Evolutionary conservation across 148 eudicot species (phyloP), one percentile per base, ranked within the genome.

Genomic region (Nepenthes mirabilis): DNA sequence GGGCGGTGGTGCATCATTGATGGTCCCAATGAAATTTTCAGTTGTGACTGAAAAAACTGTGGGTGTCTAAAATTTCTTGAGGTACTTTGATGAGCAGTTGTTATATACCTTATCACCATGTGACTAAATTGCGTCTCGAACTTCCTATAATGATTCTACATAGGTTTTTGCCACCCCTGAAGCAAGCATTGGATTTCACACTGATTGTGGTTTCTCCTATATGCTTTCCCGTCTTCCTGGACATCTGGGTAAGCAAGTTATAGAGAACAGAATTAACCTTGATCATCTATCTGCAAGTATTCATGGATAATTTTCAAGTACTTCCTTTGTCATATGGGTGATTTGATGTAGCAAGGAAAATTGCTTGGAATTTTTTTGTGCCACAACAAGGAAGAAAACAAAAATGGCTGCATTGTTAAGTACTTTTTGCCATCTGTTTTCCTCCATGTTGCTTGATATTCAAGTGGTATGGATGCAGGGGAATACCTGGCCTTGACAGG

Each of bases 1-100:
- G 95, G 99, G 99, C 36, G 99, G 99, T 62, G 99, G 99, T 51
- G 97, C 95, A 64, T 67, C 97, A 51, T 72, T 94, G 62, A 83
- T 94, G 95, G 95, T 75, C 59, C 99, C 99, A 14, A 76, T 86
- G 90, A 86, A 76, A 49, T 94, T 89, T 70, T 89, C 99, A 40
- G 91, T 88, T 9, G 99, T 94, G 55, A 88, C 99, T 3, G 99
- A 94, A 65, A 94, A 94, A 58, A 72, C 87, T 11, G 99, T 93
- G 62, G 66, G 96, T 76, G 49, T 55, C 55, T 54, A 50, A 7
- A 11, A 9, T 55, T 10, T 33, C 1, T 33, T 34, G 11, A 3
- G 36, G 14, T 3, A 9, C 8, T 55, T 33, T 49, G 59, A 63
- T 1, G 10, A 2, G 14, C 43, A 40, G 4, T 40, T 40, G 4